These are phyloP conservation scores for Trebouxia sp. DNA, from an alignment of 139 green algal species.

Conservation along the genomic window DNA sequence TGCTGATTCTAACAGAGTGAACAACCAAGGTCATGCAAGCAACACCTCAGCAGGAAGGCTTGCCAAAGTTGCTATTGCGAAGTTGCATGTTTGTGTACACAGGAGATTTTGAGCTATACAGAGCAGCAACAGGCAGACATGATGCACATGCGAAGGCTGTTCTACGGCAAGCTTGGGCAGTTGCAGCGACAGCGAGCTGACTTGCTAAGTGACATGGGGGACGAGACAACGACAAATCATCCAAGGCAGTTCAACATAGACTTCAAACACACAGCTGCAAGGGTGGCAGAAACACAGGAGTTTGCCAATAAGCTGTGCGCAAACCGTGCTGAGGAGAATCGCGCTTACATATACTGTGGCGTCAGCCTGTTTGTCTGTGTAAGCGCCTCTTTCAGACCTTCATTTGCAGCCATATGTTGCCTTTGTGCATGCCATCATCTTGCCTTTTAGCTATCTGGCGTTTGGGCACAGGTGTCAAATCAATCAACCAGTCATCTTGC, in stretches of 20 bases:
- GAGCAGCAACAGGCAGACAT: not conserved
- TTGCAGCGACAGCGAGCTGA: not conserved
- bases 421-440: no score
- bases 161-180: slow-evolving; percentile 19
- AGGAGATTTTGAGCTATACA: not conserved
- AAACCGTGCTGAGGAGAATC: not conserved
- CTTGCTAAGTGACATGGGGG: not conserved
- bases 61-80: no score
- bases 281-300: not conserved
- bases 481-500: no score
- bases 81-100: not conserved
- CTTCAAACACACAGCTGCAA: not conserved
- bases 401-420: not conserved
- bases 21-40: no score
- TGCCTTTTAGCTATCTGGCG: not conserved
- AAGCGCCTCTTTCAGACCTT: not conserved
- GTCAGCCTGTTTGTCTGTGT: not conserved
- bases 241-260: not conserved
- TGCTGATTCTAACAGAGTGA: no score
- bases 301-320: not conserved
- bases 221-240: not conserved
- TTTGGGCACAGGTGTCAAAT: no score
- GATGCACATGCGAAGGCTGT: not conserved
- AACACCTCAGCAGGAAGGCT: no score
- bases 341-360: not conserved